Percentiles rank a stretch among this genome's conserved stretches.
Conservation (phyloP, 202 grass and related monocot genomes). For the Schoenoplectus tabernaemontani region DNA sequence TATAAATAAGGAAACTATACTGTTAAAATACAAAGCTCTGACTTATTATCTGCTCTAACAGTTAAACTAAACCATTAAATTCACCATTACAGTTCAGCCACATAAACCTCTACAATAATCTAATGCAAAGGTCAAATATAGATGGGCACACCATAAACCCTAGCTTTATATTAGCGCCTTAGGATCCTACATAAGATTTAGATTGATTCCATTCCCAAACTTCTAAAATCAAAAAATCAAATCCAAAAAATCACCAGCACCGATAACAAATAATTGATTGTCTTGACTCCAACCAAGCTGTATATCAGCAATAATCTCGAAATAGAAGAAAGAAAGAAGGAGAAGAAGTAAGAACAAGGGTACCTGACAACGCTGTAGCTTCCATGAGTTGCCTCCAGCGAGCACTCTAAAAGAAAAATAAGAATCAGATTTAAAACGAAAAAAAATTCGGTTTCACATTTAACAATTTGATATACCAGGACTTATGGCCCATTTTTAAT, state of each 20-base stretch:
- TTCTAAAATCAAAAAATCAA: neutral
- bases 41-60: no score
- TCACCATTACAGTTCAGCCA: neutral
- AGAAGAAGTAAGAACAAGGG: conserved; percentile 5
- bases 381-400: conserved; percentile 15
- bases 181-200: neutral
- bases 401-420: conserved; percentile 12
- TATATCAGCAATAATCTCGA: neutral
- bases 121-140: neutral
- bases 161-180: neutral
- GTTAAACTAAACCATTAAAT: neutral
- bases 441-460: neutral
- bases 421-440: conserved; percentile 6
- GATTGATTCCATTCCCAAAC: neutral
- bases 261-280: neutral
- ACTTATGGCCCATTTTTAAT: neutral
- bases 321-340: neutral
- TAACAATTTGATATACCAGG: neutral
- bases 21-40: neutral
- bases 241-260: neutral
- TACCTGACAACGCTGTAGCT: conserved; percentile 22
- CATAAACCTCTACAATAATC: neutral
- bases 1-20: neutral
- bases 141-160: conserved; percentile 12
- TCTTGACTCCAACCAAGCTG: neutral